phyloP scores from a whole-genome alignment of 352 stramenopile species.

The Globisporangium nunn region DNA sequence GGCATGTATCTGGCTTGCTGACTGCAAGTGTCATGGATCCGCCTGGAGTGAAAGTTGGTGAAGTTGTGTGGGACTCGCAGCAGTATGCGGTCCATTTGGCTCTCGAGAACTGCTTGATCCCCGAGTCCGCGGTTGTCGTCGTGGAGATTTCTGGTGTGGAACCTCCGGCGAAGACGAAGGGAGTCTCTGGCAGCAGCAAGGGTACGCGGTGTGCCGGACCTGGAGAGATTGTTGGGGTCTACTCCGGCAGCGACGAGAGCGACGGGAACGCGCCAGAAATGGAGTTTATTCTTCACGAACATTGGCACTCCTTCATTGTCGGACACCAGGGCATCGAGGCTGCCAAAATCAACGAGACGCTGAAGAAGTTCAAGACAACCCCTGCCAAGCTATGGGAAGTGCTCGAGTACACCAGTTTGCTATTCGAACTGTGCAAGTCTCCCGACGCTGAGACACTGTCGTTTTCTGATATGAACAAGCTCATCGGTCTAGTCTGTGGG shows the following conservation, averaged over 20 bases:
- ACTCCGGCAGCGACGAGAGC: conserved; percentile 8
- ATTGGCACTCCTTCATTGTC: conserved; percentile 52
- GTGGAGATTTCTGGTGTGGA: conserved; percentile 30
- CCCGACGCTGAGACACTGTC: conserved; percentile 17
- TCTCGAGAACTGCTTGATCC: conserved; percentile 26
- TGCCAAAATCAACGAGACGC: conserved; percentile 31
- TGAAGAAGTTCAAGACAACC: conserved; percentile 42
- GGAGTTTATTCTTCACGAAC: conserved; percentile 38
- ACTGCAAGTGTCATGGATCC: conserved; percentile 21
- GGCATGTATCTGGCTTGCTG: conserved; percentile 24
- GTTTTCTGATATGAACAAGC: conserved; percentile 25
- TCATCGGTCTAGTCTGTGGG: conserved; percentile 33
- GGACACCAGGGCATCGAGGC: conserved; percentile 36
- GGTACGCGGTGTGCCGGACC: conserved; percentile 25
- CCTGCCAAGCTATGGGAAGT: conserved; percentile 39
- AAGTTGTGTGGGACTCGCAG: conserved; percentile 45
- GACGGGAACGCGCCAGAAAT: conserved; percentile 19
- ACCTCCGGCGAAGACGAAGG: conserved; percentile 8
- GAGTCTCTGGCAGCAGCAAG: conserved; percentile 1
- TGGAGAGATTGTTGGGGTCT: conserved; percentile 30
- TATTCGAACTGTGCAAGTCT: conserved; percentile 42
- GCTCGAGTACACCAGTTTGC: conserved; percentile 43
- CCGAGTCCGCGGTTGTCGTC: conserved; percentile 17
- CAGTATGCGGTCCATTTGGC: conserved; percentile 28
- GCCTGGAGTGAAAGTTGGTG: conserved; percentile 17